Percentiles rank a stretch among this genome's conserved stretches.
Conservation (phyloP, 176 grass and related monocot genomes). For the Stipa capillata region DNA sequence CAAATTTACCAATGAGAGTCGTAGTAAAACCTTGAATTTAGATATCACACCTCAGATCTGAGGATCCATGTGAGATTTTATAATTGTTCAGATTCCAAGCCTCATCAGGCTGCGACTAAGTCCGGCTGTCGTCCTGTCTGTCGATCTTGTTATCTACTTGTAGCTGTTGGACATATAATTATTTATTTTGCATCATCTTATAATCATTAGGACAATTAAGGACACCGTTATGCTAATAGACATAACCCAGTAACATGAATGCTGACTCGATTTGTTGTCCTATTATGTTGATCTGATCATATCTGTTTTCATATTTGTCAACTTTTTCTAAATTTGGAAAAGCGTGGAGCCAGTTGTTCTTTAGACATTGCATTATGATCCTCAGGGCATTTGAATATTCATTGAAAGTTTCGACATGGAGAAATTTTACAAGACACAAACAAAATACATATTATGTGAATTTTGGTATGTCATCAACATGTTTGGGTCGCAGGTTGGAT, state of each 20-base stretch:
- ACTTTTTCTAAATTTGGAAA: neutral
- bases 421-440: neutral
- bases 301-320: neutral
- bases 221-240: constrained; percentile 2
- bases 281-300: constrained; percentile 15
- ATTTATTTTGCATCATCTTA: constrained; percentile 11
- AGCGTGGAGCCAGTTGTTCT: neutral
- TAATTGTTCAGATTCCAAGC: constrained; percentile 31
- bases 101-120: constrained; percentile 34
- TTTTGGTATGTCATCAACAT: neutral
- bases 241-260: constrained; percentile 32
- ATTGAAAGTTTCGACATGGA: neutral
- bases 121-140: constrained; percentile 49
- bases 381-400: neutral
- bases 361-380: neutral
- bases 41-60: neutral
- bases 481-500: neutral
- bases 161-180: constrained; percentile 18
- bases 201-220: constrained; percentile 20
- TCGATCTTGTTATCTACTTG: constrained; percentile 38
- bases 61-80: constrained; percentile 32
- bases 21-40: neutral
- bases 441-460: neutral
- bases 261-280: constrained; percentile 19
- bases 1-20: neutral